Evolutionary conservation across 768 basidiomycete species (phyloP).

Genomic region (Termitomyces sp.): DNA sequence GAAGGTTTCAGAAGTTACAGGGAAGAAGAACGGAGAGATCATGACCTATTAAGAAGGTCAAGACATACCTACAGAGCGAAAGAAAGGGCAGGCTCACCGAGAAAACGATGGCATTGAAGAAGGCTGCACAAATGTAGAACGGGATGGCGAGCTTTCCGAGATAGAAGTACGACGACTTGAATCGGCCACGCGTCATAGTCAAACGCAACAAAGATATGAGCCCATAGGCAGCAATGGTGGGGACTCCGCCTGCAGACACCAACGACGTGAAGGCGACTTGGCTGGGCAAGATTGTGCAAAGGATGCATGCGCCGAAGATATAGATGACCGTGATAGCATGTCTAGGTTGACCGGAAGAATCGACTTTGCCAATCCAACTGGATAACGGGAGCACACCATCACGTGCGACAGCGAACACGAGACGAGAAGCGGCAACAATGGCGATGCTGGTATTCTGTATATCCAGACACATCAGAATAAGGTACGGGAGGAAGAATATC

Average conservation of each 20-base stretch:
- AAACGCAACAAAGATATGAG: conserved; percentile 74
- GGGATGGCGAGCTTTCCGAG: conserved; percentile 62
- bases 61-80: neutral
- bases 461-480: neutral
- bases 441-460: conserved; percentile 79
- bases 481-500: neutral
- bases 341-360: conserved; percentile 64
- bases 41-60: conserved; percentile 46
- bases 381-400: conserved; percentile 88
- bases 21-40: conserved; percentile 86
- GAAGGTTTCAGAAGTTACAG: conserved; percentile 69
- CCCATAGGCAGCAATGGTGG: conserved; percentile 85
- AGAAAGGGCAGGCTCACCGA: conserved; percentile 42
- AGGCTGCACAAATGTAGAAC: conserved; percentile 61
- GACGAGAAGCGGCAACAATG: conserved; percentile 82
- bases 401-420: conserved; percentile 91
- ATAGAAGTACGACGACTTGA: conserved; percentile 68
- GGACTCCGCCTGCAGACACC: conserved; percentile 80
- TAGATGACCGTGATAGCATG: conserved; percentile 88
- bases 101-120: conserved; percentile 75
- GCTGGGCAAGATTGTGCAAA: conserved; percentile 88
- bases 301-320: conserved; percentile 63
- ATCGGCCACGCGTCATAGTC: conserved; percentile 71
- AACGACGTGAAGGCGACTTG: conserved; percentile 91
- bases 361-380: conserved; percentile 76